phyloP scores from a whole-genome alignment of 805 yeast species.

The Kluyveromyces nonfermentans region DNA sequence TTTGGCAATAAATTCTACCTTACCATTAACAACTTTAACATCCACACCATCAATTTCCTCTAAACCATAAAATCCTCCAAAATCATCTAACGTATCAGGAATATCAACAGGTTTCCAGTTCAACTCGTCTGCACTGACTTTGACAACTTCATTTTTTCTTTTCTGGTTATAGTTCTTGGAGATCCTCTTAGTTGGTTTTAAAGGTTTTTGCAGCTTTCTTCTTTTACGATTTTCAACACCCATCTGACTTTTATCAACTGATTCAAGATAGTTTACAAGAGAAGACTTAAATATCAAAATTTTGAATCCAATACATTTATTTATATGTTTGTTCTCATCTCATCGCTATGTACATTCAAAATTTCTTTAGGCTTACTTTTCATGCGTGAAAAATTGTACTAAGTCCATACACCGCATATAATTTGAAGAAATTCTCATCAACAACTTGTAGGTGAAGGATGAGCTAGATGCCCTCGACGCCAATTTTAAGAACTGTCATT shows the following conservation, averaged over 20 bases:
- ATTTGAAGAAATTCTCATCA: not conserved
- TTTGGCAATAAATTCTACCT: conserved; percentile 45
- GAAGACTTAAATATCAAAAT: not conserved
- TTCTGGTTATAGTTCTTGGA: not conserved
- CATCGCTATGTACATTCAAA: conserved; percentile 6
- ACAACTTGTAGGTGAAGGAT: not conserved
- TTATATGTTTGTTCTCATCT: conserved; percentile 11
- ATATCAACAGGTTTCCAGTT: conserved; percentile 77
- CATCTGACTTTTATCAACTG: not conserved
- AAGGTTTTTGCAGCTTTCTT: not conserved
- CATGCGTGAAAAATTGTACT: not conserved
- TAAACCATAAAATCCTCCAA: conserved; percentile 83
- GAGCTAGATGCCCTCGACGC: too few relatives aligned
- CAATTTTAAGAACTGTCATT: too few relatives aligned
- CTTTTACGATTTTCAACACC: not conserved
- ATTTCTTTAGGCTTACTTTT: not conserved
- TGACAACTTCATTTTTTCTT: conserved; percentile 3
- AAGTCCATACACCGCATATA: not conserved
- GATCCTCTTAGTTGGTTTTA: not conserved
- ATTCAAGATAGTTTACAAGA: not conserved
- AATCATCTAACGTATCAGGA: conserved; percentile 77
- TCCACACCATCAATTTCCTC: conserved; percentile 93
- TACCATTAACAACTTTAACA: conserved; percentile 64
- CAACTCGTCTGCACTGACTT: conserved; percentile 42
- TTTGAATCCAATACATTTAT: too few relatives aligned